Evolutionary conservation across 306 rosid genomes (phyloP).

Genomic region (Vigna unguiculata): DNA sequence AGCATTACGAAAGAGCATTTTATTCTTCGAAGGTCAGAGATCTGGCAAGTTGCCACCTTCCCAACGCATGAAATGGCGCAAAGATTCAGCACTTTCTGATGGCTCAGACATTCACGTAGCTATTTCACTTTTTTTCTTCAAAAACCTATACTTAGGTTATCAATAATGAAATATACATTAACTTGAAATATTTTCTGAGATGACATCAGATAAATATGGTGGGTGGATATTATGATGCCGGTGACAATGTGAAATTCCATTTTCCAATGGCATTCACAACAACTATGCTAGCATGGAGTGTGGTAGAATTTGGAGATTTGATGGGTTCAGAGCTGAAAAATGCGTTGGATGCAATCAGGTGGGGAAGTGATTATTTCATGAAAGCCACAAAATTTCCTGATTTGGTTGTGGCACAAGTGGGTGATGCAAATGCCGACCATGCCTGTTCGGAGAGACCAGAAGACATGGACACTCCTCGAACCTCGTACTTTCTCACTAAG

Average conservation of each 20-base stretch:
- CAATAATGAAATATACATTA: too few relatives aligned
- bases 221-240: conserved; percentile 69
- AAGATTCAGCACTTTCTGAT: conserved; percentile 58
- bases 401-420: conserved; percentile 54
- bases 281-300: conserved; percentile 64
- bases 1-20: conserved; percentile 58
- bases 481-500: neutral
- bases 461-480: conserved; percentile 64
- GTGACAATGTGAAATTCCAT: conserved; percentile 67
- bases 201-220: conserved; percentile 47
- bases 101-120: conserved; percentile 49
- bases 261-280: conserved; percentile 66
- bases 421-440: conserved; percentile 46
- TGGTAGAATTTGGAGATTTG: conserved; percentile 49
- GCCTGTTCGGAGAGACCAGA: conserved; percentile 65
- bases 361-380: conserved; percentile 63
- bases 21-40: conserved; percentile 63
- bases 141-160: too few relatives aligned
- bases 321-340: conserved; percentile 50
- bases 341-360: conserved; percentile 52
- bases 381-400: conserved; percentile 44
- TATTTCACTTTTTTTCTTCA: too few relatives aligned
- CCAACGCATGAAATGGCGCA: conserved; percentile 62
- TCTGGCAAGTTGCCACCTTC: conserved; percentile 59
- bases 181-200: too few relatives aligned